Evolutionary conservation across 192 early-diverging fungal species (phyloP), one percentile per base, ranked within the genome.

Genomic region (Coemansia sp.): DNA sequence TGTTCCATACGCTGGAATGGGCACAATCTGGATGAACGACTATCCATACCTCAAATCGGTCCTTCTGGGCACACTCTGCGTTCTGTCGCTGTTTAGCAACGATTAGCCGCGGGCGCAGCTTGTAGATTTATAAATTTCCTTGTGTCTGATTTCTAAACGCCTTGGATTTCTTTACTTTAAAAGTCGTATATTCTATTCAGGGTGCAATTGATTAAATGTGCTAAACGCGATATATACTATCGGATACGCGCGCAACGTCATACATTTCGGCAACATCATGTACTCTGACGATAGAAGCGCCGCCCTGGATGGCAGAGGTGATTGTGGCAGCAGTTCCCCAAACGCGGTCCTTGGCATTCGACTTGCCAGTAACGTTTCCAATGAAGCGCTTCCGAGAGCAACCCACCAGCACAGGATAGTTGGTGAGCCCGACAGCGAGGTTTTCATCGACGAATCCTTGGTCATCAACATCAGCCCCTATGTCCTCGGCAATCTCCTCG

Each of bases 181-280:
- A 30, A 30, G 30, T 30, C 3, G 30, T 3, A 30, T 30, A 30
- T 30, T 30, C 30, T 30, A 30, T 30, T 30, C 30, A 30, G 30
- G 46, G 7, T 10, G 53, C 15, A 33, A 53, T 39, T 15, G 6
- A 39, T 36, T 48, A 46, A 30, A n/a, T n/a, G 60, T 5, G 12
- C 33, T 52, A 71, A 36, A 35, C 43, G 55, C 80, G 80, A 46
- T 77, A 90, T 43, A 90, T 83, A 56, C 79, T 72, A 78, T 99
- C 97, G 11, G 93, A 86, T 2, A 98, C 90, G 60, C 88, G 85
- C 48, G 90, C 86, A 0, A 98, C 95, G 66, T 98, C 94, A 34
- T 83, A 69, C 92, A 97, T 99, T 66, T 98, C 96, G 30, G 87
- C 85, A 11, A 99, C 92, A 79, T 99, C 96, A 82, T 99, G 98